phyloP scores from a whole-genome alignment of 129 eudicot genomes.

The Glebionis coronaria region DNA sequence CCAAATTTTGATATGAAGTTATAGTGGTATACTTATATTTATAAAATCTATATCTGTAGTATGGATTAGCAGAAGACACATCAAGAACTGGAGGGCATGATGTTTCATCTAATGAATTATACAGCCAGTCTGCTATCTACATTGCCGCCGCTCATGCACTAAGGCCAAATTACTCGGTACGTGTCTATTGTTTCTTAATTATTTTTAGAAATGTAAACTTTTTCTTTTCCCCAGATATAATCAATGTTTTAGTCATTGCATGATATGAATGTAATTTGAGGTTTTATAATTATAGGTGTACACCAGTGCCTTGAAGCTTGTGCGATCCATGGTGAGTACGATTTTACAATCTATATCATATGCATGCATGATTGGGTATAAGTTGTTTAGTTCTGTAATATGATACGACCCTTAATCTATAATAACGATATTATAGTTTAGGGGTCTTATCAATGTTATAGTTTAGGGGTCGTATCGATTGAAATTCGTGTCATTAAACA shows the following conservation, averaged over 20 bases:
- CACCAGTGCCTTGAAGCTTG: slow-evolving; percentile 93
- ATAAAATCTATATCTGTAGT: slow-evolving; percentile 38
- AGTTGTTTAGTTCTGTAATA: neutral
- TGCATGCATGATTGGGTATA: slow-evolving; percentile 11
- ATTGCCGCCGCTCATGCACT: slow-evolving; percentile 97
- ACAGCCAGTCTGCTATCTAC: slow-evolving; percentile 89
- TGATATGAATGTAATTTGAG: slow-evolving; percentile 11
- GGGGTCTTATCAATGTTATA: no score
- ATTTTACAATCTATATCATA: neutral
- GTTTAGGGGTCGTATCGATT: no score
- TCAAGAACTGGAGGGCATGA: slow-evolving; percentile 92
- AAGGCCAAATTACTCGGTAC: slow-evolving; percentile 82
- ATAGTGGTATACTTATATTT: neutral
- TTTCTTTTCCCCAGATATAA: neutral
- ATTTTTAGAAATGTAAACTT: neutral
- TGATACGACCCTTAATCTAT: no score
- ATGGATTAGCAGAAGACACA: slow-evolving; percentile 97
- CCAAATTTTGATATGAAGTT: slow-evolving; percentile 5
- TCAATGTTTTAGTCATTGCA: neutral
- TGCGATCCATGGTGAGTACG: slow-evolving; percentile 54
- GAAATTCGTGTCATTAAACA: neutral
- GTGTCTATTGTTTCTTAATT: slow-evolving; percentile 7
- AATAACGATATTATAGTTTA: no score
- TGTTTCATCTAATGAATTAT: slow-evolving; percentile 71
- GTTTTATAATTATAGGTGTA: slow-evolving; percentile 59